phyloP scores from a whole-genome alignment of 768 basidiomycete genomes.

The Roridomyces roridus region DNA sequence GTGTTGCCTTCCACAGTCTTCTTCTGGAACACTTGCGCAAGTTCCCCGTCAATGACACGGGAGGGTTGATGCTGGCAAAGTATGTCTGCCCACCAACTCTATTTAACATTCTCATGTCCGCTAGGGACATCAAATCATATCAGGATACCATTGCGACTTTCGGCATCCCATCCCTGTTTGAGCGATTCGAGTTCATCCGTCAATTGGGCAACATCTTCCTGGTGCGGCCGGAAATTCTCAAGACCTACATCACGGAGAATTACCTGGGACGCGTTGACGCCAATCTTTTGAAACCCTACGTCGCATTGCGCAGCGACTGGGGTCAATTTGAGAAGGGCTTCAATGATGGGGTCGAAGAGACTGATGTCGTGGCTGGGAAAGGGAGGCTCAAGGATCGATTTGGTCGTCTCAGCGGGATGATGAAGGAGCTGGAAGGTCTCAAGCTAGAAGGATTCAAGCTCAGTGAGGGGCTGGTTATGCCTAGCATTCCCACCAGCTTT shows the following conservation, averaged over 20 bases:
- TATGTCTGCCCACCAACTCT: constrained; percentile 42
- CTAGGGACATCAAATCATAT: constrained; percentile 93
- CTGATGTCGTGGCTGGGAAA: constrained; percentile 46
- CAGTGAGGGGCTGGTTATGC: constrained; percentile 64
- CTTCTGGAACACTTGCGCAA: constrained; percentile 94
- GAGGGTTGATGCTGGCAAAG: constrained; percentile 98
- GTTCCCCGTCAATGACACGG: constrained; percentile 96
- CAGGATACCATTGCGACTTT: constrained; percentile 91
- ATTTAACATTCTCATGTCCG: neutral
- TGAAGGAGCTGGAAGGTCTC: constrained; percentile 84
- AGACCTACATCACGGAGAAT: constrained; percentile 93
- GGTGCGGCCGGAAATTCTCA: constrained; percentile 92
- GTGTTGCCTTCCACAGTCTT: constrained; percentile 93
- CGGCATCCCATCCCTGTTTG: constrained; percentile 80
- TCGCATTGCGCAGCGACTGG: constrained; percentile 92
- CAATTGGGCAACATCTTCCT: constrained; percentile 98
- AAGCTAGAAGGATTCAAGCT: constrained; percentile 46
- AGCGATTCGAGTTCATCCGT: constrained; percentile 97
- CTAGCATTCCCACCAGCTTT: constrained; percentile 59
- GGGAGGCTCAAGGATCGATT: constrained; percentile 70
- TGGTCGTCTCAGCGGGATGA: constrained; percentile 80
- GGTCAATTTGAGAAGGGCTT: constrained; percentile 83
- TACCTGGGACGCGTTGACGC: constrained; percentile 93
- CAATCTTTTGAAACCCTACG: constrained; percentile 85
- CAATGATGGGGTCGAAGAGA: constrained; percentile 57